These are phyloP conservation scores for Grosmannia clavigera DNA, from an alignment of 2,329 filamentous ascomycete genomes.

Conservation along the genomic window DNA sequence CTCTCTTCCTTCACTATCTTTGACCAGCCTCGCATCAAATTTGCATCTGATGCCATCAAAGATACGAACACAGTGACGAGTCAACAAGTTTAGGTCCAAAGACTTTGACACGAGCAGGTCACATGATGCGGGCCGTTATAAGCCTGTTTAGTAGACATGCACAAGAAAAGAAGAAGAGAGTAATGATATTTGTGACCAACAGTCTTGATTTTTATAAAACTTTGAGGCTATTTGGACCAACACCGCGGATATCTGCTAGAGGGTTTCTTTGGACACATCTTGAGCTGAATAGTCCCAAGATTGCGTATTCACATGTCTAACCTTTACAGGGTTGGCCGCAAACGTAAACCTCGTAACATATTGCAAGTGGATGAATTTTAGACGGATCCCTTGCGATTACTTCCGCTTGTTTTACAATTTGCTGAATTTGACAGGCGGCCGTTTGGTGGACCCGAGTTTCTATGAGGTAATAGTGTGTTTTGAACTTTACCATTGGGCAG, in stretches of 20 bases:
- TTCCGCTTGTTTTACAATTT: neutral
- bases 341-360: neutral
- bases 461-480: slow-evolving; percentile 1
- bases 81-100: too few relatives aligned
- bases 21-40: too few relatives aligned
- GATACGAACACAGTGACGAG: too few relatives aligned
- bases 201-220: too few relatives aligned
- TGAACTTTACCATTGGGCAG: neutral
- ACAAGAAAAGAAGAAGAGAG: too few relatives aligned
- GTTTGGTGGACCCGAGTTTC: slow-evolving; percentile 3
- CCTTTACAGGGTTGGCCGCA: neutral
- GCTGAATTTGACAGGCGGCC: neutral
- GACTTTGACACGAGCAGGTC: too few relatives aligned
- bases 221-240: too few relatives aligned
- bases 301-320: neutral
- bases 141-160: too few relatives aligned
- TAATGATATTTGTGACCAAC: too few relatives aligned
- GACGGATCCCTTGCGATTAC: neutral
- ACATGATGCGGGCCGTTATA: too few relatives aligned
- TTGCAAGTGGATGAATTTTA: neutral
- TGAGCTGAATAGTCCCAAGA: neutral
- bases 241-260: neutral
- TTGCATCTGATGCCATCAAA: too few relatives aligned
- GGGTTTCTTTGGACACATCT: neutral
- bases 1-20: too few relatives aligned